A percentile compares a stretch with the other conserved stretches of the same genome.
Evolutionary conservation across 805 yeast genomes (phyloP).

Genomic region (Wickerhamomyces rabaulensis): DNA sequence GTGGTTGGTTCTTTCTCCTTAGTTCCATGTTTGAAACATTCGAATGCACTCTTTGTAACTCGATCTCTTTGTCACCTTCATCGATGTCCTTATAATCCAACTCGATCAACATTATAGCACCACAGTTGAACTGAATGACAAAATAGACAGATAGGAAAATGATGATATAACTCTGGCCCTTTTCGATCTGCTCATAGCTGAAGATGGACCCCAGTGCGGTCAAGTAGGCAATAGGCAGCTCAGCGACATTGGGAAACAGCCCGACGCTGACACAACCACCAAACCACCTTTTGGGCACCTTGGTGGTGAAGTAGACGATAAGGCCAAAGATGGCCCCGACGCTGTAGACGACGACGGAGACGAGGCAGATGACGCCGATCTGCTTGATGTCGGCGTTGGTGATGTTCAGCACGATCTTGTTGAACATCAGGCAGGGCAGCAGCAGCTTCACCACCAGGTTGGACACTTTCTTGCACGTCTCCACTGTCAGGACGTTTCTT

Average conservation of each 20-base stretch:
- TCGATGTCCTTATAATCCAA: conserved; percentile 41
- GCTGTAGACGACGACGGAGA: conserved; percentile 45
- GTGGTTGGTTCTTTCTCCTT: not conserved
- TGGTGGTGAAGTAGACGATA: not conserved
- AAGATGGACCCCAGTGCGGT: conserved; percentile 48
- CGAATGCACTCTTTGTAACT: conserved; percentile 3
- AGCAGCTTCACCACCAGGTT: conserved; percentile 57
- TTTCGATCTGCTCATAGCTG: conserved; percentile 51
- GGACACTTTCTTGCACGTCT: conserved; percentile 58
- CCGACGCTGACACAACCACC: conserved; percentile 72
- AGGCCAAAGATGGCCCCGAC: conserved; percentile 30
- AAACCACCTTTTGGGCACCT: conserved; percentile 56
- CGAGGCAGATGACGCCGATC: conserved; percentile 57
- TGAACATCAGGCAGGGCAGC: conserved; percentile 62
- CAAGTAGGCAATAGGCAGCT: conserved; percentile 71
- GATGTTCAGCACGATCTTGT: conserved; percentile 56
- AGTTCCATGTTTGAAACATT: not conserved
- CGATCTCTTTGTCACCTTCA: conserved; percentile 1
- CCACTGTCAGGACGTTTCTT: conserved; percentile 52
- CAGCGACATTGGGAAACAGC: conserved; percentile 68
- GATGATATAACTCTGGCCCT: conserved; percentile 81
- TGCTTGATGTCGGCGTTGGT: conserved; percentile 61
- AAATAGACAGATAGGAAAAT: conserved; percentile 63
- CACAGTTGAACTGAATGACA: conserved; percentile 66
- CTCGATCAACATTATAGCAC: conserved; percentile 65